Evolutionary conservation across 163 green algal genomes (phyloP).

Genomic region (Picocystis sp.): DNA sequence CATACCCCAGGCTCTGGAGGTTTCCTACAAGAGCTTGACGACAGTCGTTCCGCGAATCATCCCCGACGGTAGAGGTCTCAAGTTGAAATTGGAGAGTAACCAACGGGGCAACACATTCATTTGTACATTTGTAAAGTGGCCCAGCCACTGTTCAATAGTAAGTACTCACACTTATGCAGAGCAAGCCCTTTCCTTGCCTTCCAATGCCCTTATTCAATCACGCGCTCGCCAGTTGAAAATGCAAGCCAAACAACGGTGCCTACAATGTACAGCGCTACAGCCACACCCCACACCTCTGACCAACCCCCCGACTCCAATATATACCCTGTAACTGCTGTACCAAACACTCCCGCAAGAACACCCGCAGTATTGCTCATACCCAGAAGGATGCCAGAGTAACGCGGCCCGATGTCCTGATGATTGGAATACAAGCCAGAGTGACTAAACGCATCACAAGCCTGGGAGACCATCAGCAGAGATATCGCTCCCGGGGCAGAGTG

Average conservation of each 20-base stretch:
- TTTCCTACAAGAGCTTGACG: no score
- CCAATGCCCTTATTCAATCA: constrained; percentile 22
- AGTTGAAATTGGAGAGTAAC: no score
- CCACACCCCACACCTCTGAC: constrained; percentile 68
- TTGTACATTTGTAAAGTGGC: no score
- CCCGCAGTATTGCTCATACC: constrained; percentile 35
- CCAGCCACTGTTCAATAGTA: no score
- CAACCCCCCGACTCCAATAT: constrained; percentile 64
- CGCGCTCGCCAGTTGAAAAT: constrained; percentile 64
- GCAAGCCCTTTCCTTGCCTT: no score
- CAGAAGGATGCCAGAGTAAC: constrained; percentile 25
- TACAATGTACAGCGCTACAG: constrained; percentile 65
- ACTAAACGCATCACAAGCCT: constrained; percentile 78
- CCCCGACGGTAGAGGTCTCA: no score
- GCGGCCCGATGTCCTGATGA: constrained; percentile 28
- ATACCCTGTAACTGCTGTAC: constrained; percentile 67
- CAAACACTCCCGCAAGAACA: constrained; percentile 84
- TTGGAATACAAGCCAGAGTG: constrained; percentile 42
- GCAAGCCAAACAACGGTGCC: constrained; percentile 82
- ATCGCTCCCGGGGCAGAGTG: constrained; percentile 32
- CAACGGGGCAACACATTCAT: no score
- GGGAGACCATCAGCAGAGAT: constrained; percentile 37
- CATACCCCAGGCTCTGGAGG: no score
- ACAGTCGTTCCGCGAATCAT: no score
- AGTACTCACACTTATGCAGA: no score